Percentiles rank a stretch among this genome's conserved stretches.
Evolutionary conservation across 805 yeast genomes (phyloP).

Genomic region (Myxozyma neotropica): DNA sequence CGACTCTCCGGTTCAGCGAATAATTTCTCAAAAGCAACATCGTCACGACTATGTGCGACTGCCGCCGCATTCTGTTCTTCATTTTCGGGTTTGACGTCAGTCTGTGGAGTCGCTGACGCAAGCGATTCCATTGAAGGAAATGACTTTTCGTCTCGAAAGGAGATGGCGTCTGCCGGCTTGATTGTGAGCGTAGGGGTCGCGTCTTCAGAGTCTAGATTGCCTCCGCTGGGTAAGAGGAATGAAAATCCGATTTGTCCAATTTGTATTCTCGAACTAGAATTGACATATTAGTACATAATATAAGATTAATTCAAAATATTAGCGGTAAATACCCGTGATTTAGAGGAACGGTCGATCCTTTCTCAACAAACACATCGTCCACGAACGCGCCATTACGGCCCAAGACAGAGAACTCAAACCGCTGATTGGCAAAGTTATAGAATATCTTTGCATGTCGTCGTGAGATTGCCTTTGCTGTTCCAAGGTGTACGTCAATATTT

Average conservation of each 20-base stretch:
- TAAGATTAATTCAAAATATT: too few species aligned
- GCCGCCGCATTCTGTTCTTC: background rate
- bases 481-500: constrained; percentile 86
- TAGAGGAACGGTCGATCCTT: constrained; percentile 88
- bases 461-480: constrained; percentile 89
- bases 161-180: constrained; percentile 34
- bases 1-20: background rate
- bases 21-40: background rate
- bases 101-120: constrained; percentile 4
- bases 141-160: constrained; percentile 24
- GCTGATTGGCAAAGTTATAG: constrained; percentile 93
- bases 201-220: constrained; percentile 17
- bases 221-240: constrained; percentile 76
- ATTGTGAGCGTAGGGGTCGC: constrained; percentile 24
- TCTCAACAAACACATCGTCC: constrained; percentile 83
- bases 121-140: constrained; percentile 18
- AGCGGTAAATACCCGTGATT: constrained; percentile 60
- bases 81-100: background rate
- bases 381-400: constrained; percentile 98
- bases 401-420: constrained; percentile 86
- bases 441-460: constrained; percentile 93
- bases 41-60: background rate
- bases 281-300: background rate
- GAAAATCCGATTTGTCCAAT: constrained; percentile 90
- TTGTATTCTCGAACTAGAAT: constrained; percentile 58